Conservation (phyloP, 1,139 yeast species). For the Zygotorulaspora mrakii region DNA sequence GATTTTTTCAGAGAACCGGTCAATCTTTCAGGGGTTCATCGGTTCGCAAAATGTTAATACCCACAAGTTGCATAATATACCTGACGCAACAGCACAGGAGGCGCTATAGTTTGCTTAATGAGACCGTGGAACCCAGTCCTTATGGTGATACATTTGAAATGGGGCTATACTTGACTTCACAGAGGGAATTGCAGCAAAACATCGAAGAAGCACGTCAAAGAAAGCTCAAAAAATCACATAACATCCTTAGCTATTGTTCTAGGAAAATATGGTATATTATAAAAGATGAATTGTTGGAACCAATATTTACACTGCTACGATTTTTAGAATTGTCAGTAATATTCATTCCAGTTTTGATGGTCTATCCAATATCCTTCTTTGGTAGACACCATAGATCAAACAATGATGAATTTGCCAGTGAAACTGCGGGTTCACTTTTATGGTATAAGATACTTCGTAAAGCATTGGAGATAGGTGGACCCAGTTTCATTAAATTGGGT, state of each 20-base stretch:
- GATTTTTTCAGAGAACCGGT: conserved; percentile 6
- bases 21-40: conserved; percentile 7
- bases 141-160: conserved; percentile 62
- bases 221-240: conserved; percentile 13
- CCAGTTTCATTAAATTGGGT: conserved; percentile 90
- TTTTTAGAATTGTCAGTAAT: conserved; percentile 63
- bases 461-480: conserved; percentile 83
- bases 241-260: conserved; percentile 35
- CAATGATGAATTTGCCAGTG: conserved; percentile 36
- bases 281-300: conserved; percentile 60
- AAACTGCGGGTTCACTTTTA: conserved; percentile 56
- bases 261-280: conserved; percentile 42
- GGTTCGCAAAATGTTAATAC: conserved; percentile 9
- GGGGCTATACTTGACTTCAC: conserved; percentile 63
- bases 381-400: conserved; percentile 45
- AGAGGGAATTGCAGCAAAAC: conserved; percentile 44
- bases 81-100: conserved; percentile 7
- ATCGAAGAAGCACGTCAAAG: conserved; percentile 31
- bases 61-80: conserved; percentile 9
- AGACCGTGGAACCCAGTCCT: conserved; percentile 41
- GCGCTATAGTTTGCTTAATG: conserved; percentile 16
- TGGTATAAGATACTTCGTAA: conserved; percentile 71
- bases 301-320: conserved; percentile 61
- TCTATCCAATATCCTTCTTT: conserved; percentile 62
- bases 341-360: conserved; percentile 65